Conservation (phyloP, 768 basidiomycete genomes). For the Boletus subcaerulescens region DNA sequence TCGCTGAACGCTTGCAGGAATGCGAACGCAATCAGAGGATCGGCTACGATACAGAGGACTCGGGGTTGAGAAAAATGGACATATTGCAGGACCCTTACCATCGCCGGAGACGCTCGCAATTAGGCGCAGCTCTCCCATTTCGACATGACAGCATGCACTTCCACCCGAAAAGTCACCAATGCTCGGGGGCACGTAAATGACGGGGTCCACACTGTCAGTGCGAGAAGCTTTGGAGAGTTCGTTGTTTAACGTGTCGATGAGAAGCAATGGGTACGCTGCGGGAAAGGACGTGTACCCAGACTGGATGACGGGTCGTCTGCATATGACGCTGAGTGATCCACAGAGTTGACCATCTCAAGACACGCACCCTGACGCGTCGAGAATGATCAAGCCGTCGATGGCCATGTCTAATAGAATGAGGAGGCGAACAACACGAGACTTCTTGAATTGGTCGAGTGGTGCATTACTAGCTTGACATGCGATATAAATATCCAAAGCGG, state of each 20-base stretch:
- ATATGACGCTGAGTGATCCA: conserved; percentile 5
- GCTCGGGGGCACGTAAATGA: conserved; percentile 58
- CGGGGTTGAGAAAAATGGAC: neutral
- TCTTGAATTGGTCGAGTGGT: neutral
- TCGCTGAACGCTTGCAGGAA: conserved; percentile 85
- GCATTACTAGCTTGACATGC: conserved; percentile 3
- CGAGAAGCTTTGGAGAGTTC: conserved; percentile 58
- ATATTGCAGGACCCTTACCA: conserved; percentile 41
- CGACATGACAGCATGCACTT: conserved; percentile 83
- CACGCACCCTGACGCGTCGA: conserved; percentile 71
- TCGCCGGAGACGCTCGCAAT: conserved; percentile 83
- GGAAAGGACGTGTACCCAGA: conserved; percentile 82
- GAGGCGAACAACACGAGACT: neutral
- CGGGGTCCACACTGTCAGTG: conserved; percentile 63
- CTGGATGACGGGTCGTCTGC: conserved; percentile 80
- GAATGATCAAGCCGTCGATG: conserved; percentile 78
- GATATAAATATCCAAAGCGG: conserved; percentile 3
- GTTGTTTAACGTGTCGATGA: conserved; percentile 81
- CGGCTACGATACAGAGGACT: conserved; percentile 48
- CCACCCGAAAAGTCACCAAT: conserved; percentile 40
- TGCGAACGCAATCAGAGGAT: conserved; percentile 86
- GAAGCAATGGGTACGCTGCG: conserved; percentile 75
- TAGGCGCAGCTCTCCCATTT: conserved; percentile 71
- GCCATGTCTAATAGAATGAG: conserved; percentile 44
- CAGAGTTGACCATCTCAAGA: neutral